Percentiles rank a stretch among this genome's conserved stretches.
These are phyloP conservation scores for Jaapia argillacea DNA, from an alignment of 768 basidiomycete species.

Conservation along the genomic window DNA sequence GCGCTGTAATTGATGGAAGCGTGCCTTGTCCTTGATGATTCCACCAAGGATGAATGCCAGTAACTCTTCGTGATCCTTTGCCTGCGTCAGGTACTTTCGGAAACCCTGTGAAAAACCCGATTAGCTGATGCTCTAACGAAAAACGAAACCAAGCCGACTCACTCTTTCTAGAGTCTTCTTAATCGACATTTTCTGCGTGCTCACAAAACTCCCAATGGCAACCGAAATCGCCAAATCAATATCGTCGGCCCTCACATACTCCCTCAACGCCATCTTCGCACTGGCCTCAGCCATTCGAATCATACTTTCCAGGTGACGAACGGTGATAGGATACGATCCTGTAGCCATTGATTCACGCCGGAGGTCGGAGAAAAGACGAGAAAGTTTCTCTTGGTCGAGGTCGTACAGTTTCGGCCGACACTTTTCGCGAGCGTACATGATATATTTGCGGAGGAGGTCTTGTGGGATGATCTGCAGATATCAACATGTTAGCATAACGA, in stretches of 20 bases:
- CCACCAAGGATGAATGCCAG: constrained; percentile 91
- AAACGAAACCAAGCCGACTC: constrained; percentile 17
- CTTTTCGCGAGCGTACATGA: constrained; percentile 96
- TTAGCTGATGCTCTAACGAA: background rate
- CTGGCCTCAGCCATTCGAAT: constrained; percentile 98
- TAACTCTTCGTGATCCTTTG: constrained; percentile 92
- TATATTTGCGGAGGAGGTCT: constrained; percentile 93
- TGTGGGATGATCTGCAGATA: constrained; percentile 87
- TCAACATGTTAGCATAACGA: constrained; percentile 1
- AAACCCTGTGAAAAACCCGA: constrained; percentile 51
- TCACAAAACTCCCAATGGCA: constrained; percentile 90
- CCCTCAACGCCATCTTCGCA: constrained; percentile 95
- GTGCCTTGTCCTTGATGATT: constrained; percentile 85
- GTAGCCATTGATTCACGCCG: constrained; percentile 94
- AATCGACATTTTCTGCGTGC: constrained; percentile 95
- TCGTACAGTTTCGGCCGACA: constrained; percentile 90
- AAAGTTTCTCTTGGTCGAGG: constrained; percentile 91
- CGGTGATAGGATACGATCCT: constrained; percentile 97
- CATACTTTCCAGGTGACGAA: constrained; percentile 97
- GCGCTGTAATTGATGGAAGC: constrained; percentile 69
- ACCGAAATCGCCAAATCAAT: constrained; percentile 97
- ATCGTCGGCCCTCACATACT: constrained; percentile 93
- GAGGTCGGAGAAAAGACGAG: constrained; percentile 89
- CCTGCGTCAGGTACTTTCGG: constrained; percentile 95
- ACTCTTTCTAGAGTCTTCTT: constrained; percentile 97